These are phyloP conservation scores for Rhododendron williamsianum DNA, from an alignment of 148 eudicot genomes.

Conservation along the genomic window DNA sequence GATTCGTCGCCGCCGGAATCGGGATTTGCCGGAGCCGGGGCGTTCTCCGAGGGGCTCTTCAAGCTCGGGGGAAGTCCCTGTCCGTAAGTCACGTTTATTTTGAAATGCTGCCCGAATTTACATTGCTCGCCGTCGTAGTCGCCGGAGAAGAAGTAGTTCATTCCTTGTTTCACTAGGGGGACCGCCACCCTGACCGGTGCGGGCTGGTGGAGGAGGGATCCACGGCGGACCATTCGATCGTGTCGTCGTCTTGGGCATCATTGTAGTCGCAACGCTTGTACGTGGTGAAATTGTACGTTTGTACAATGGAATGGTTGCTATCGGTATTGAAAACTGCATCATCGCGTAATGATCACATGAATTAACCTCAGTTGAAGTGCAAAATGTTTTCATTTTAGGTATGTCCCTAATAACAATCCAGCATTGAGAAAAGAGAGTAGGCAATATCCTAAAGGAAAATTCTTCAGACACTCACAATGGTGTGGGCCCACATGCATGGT, in stretches of 20 bases:
- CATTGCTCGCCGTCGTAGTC: constrained; percentile 93
- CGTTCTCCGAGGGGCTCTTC: constrained; percentile 25
- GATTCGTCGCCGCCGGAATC: constrained; percentile 48
- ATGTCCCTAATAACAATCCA: not conserved
- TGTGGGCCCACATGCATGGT: too few species aligned
- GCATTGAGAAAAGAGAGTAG: not conserved
- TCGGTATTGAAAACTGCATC: constrained; percentile 81
- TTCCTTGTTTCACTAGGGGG: constrained; percentile 58
- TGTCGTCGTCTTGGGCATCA: constrained; percentile 37
- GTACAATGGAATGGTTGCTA: constrained; percentile 69
- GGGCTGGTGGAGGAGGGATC: constrained; percentile 61
- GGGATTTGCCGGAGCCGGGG: constrained; percentile 46
- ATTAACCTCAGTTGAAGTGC: not conserved
- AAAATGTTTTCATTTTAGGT: not conserved
- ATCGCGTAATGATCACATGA: not conserved
- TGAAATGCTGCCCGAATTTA: constrained; percentile 50
- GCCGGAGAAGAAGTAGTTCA: constrained; percentile 73
- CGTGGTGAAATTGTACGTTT: constrained; percentile 56
- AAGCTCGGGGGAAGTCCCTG: constrained; percentile 66
- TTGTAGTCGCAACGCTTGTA: constrained; percentile 55
- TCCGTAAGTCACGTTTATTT: constrained; percentile 66
- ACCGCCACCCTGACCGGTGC: constrained; percentile 39
- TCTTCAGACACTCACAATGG: too few species aligned
- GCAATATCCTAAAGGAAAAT: too few species aligned
- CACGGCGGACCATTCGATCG: constrained; percentile 41